These are phyloP conservation scores for Saitozyma podzolica DNA, from an alignment of 768 basidiomycete genomes.

Conservation along the genomic window DNA sequence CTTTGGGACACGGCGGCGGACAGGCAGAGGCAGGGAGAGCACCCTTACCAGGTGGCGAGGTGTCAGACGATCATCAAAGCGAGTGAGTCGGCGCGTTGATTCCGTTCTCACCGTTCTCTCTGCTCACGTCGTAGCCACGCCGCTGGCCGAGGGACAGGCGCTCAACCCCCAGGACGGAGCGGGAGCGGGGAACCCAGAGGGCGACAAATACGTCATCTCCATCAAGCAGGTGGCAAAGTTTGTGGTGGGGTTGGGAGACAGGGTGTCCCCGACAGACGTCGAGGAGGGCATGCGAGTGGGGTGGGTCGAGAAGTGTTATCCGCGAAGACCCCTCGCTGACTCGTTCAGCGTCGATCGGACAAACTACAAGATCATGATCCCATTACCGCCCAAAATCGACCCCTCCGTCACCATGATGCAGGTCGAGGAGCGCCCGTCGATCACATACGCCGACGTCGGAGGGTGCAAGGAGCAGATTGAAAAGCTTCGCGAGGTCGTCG, in stretches of 20 bases:
- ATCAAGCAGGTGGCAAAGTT: slow-evolving; percentile 99
- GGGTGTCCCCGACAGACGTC: slow-evolving; percentile 95
- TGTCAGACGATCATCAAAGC: slow-evolving; percentile 97
- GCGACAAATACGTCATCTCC: slow-evolving; percentile 99
- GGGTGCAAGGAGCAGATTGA: slow-evolving; percentile 99
- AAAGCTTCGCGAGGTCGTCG: slow-evolving; percentile 96
- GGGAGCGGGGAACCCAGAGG: slow-evolving; percentile 61
- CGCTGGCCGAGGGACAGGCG: slow-evolving; percentile 72
- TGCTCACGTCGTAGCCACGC: slow-evolving; percentile 58
- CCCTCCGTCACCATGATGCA: slow-evolving; percentile 99
- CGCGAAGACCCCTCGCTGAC: too few species aligned
- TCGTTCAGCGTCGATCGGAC: slow-evolving; percentile 38
- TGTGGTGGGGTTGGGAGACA: slow-evolving; percentile 93
- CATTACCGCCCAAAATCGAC: slow-evolving; percentile 96
- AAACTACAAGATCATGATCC: slow-evolving; percentile 98
- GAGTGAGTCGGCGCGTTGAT: slow-evolving; percentile 52
- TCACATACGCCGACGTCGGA: slow-evolving; percentile 95
- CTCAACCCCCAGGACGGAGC: slow-evolving; percentile 85
- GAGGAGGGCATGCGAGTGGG: slow-evolving; percentile 99
- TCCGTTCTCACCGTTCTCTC: slow-evolving; percentile 3
- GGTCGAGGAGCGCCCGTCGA: slow-evolving; percentile 96
- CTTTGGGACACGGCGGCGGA: slow-evolving; percentile 96
- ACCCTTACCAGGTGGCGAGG: slow-evolving; percentile 92
- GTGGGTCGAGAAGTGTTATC: too few species aligned
- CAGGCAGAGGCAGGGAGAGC: slow-evolving; percentile 82